Base-by-base conservation (phyloP, 2,329 filamentous ascomycete species). In the Fragosphaeria purpurea region DNA sequence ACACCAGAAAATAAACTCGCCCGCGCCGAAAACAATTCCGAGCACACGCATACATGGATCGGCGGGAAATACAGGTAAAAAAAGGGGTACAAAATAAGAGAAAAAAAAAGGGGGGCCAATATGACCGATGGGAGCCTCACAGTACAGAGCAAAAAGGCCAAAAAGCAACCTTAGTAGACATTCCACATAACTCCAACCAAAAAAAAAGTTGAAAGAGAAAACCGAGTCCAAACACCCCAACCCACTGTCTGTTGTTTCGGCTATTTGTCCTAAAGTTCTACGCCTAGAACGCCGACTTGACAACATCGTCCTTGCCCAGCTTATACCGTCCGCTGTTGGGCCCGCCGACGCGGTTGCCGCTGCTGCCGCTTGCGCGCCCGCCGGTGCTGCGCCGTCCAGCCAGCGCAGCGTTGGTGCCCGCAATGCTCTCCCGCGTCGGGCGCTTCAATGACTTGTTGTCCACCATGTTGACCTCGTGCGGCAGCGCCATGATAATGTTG, bases 401-500 rank as follows among this genome's bases (percentile, higher is more conserved):
- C 55, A 67, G 69, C 35, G 58, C 46, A 51, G 49, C 47, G 22
- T 22, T 22, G 22, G 22, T 22, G 38, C 79, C 75, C 12, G 87
- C 86, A 65, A 98, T 97, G 66, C 89, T 96, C 72, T 98, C 89
- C 39, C 93, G 75, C 1, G 93, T 97, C 1, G 91, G 89, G 62
- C 83, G 83, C 74, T 88, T 88, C 62, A 98, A 78, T 51, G 82
- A 84, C 59, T 85, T 79, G 67, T 91, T 90, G 44, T 84, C 85
- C 10, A 98, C 88, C 90, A 97, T 97, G 67, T 96, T 94, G 58
- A 98, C 93, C 66, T 97, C 90, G 63, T 98, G 95, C 2, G 93
- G 90, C 56, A 98, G 72, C 1, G 93, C 93, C 38, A 98, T 91
- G 61, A 98, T 95, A 60, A 98, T 88, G 61, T 96, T 96, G 79